Conservation (phyloP, 2,329 filamentous ascomycete genomes). For the Xylaria digitata region DNA sequence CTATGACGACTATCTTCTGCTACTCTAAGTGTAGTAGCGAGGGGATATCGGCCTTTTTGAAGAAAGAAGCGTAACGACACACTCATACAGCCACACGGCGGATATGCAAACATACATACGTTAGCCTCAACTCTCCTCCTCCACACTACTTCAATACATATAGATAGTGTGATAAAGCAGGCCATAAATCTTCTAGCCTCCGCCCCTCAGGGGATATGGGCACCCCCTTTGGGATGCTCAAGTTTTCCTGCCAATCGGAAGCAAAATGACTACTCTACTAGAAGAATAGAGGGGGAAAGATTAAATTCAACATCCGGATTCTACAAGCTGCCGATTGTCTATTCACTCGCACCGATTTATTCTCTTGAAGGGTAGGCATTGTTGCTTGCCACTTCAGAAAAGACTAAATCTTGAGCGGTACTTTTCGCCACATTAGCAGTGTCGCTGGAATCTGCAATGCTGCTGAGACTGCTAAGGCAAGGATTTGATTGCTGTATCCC, state of each 20-base stretch:
- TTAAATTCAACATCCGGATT: neutral
- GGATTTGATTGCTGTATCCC: constrained; percentile 40
- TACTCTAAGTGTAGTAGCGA: no score
- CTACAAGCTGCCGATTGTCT: neutral
- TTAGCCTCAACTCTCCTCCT: no score
- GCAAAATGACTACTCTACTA: neutral
- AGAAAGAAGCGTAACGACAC: no score
- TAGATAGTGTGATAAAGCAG: no score
- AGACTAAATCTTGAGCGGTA: constrained; percentile 30
- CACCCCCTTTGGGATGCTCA: neutral
- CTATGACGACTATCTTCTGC: no score
- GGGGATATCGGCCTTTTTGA: no score
- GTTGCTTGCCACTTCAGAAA: no score
- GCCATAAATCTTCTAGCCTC: neutral
- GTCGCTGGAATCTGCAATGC: constrained; percentile 37
- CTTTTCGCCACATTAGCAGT: constrained; percentile 41
- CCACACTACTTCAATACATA: no score
- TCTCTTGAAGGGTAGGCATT: neutral
- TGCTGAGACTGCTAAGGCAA: constrained; percentile 39
- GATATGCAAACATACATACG: no score
- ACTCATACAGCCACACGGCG: no score
- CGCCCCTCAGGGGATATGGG: neutral
- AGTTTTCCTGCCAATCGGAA: neutral
- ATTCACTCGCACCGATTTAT: neutral
- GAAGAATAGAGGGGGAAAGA: neutral